These are phyloP conservation scores for Obelidium mucronatum DNA, from an alignment of 192 early-diverging fungal species.

Conservation along the genomic window DNA sequence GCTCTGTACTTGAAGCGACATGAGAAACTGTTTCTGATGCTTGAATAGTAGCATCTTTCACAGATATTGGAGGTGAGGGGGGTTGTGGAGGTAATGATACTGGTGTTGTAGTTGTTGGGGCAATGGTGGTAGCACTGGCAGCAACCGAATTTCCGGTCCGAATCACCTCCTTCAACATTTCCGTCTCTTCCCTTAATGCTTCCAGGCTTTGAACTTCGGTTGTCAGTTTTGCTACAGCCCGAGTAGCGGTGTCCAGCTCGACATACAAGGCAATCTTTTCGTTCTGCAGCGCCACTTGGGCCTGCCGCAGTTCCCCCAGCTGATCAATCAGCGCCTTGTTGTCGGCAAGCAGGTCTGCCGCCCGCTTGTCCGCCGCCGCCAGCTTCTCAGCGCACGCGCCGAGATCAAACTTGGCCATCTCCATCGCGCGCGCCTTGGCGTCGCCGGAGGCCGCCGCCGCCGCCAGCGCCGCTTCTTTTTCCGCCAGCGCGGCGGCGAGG, in stretches of 20 bases:
- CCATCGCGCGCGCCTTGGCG: background rate
- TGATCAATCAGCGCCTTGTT: conserved; percentile 15
- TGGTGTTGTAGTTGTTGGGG: background rate
- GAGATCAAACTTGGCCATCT: background rate
- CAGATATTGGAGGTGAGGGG: background rate
- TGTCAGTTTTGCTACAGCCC: background rate
- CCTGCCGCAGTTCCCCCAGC: conserved; percentile 9
- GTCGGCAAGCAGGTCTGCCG: conserved; percentile 3
- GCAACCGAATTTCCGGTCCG: background rate
- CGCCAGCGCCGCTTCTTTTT: background rate
- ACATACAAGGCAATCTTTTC: conserved; percentile 5
- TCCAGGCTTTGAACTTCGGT: conserved; percentile 1
- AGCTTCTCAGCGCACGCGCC: background rate
- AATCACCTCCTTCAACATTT: conserved; percentile 14
- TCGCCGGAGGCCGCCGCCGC: background rate
- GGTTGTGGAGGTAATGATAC: background rate
- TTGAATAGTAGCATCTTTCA: too few relatives aligned
- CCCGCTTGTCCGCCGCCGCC: conserved; percentile 1
- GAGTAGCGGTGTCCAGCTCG: conserved; percentile 1
- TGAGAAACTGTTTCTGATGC: too few relatives aligned
- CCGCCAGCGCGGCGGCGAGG: background rate
- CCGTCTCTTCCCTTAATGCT: conserved; percentile 4
- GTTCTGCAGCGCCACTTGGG: conserved; percentile 6
- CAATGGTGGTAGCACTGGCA: background rate
- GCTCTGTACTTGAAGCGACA: too few relatives aligned